Base-by-base conservation (phyloP, 805 yeast species). In the Wickerhamomyces hampshirensis region DNA sequence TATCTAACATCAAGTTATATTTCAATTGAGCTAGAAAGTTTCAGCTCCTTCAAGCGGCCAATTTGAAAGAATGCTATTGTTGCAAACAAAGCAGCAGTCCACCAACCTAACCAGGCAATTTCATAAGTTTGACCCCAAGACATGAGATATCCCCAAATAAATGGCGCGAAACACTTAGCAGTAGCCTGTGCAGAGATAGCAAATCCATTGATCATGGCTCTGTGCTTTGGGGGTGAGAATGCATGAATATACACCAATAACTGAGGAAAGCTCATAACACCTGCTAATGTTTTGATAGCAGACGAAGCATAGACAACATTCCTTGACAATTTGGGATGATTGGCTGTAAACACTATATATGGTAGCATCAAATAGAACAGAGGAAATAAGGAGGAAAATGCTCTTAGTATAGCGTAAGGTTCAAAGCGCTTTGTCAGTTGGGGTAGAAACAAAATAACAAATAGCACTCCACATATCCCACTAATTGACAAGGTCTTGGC, bases 401-500 rank as follows among this genome's bases (percentile, higher is more conserved):
- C 30, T 17, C 46, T 40, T 28, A 43, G 46, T 4, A 47, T 49
- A 28, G 42, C 24, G 11, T 47, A 33, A 9, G 51, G 40, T 28
- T 43, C 50, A 34, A 33, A 49, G n/a, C 34, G 45, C 32, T 51
- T 46, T n/a, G 50, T 49, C 17, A 49, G 35, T 26, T 46, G 46
- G n/a, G n/a, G n/a, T n/a, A 26, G 29, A 26, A 26, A 26, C 18
- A 9, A 18, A 30, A 74, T 35, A 28, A 77, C 68, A 28, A 71
- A 60, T 30, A 71, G 43, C 12, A 71, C 64, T 4, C 80, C 81
- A 19, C 68, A 57, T 15, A 70, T 47, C 4, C 82, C 82, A 4
- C 75, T 69, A 2, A 63, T 35, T 10, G 80, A 72, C 23, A 76
- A 56, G 31, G 75, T 48, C 4, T 60, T 48, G 27, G 82, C 83